phyloP scores from a whole-genome alignment of 768 basidiomycete genomes.

The Boletus insuetus region DNA sequence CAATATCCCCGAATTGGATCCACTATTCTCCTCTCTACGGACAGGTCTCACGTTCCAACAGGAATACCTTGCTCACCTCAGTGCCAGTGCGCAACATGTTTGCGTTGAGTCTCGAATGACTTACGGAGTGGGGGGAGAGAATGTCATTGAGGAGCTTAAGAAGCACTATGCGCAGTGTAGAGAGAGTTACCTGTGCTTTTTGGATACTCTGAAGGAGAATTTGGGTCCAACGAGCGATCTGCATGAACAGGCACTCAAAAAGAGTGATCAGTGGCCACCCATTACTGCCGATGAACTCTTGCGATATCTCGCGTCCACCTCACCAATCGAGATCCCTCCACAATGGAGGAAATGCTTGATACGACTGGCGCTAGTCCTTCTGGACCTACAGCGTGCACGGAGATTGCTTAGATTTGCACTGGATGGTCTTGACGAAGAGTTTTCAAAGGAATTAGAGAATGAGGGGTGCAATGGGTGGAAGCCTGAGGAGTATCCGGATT shows the following conservation, averaged over 20 bases:
- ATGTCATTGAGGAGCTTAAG: background rate
- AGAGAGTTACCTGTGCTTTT: background rate
- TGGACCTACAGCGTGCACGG: constrained; percentile 12
- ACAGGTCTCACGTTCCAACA: background rate
- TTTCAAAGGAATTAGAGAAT: background rate
- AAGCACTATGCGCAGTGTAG: background rate
- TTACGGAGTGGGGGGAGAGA: background rate
- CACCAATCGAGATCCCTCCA: constrained; percentile 1
- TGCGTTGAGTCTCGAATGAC: background rate
- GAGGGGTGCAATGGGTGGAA: constrained; percentile 11
- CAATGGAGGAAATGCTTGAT: constrained; percentile 31
- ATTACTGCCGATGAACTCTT: background rate
- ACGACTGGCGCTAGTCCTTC: constrained; percentile 23
- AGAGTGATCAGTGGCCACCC: constrained; percentile 33
- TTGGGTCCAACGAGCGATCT: constrained; percentile 9
- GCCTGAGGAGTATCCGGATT: constrained; percentile 29
- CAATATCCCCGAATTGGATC: background rate
- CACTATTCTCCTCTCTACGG: background rate
- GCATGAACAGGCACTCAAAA: constrained; percentile 6
- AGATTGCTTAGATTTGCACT: background rate
- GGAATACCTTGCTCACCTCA: constrained; percentile 11
- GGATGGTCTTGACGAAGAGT: background rate
- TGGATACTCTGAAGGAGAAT: background rate
- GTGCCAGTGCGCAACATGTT: background rate
- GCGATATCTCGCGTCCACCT: background rate